Evolutionary conservation across 805 yeast species (phyloP), one percentile per base, ranked within the genome.

Genomic region (Tetrapisispora arboricola): DNA sequence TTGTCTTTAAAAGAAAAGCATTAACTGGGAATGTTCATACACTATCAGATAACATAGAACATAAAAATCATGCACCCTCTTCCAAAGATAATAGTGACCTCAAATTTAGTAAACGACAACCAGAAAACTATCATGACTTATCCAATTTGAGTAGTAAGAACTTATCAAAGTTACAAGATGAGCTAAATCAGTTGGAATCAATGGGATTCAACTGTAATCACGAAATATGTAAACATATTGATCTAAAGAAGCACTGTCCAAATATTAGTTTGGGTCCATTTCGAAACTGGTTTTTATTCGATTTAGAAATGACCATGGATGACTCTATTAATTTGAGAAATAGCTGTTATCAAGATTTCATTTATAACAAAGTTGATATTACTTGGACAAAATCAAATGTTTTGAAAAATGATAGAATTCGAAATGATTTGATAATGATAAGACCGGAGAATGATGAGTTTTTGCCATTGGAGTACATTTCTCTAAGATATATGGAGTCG

Each of bases 241-340:
- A 50, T 41, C 25, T n/a, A 10, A 21, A 36, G 7, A 13, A 47
- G n/a, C 37, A 38, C 15, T 28, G 6, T n/a, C 8, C 18, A 21
- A 21, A n/a, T 4, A 7, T n/a, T 8, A 32, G 24, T 21, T 12
- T 34, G 19, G 27, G 22, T 9, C 16, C 42, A 31, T 43, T 48
- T 8, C 47, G 58, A 21, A 31, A 45, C n/a, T 57, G 60, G 58
- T 51, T 60, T 19, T 45, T 61, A 15, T 59, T 60, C 36, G 66
- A 61, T 15, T 38, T 61, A 31, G 66, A 61, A 39, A 49, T 60
- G 55, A 44, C 51, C 13, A 44, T 34, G 8, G 49, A 47, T 36
- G 49, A 44, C 12, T 29, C 26, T 11, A 47, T 48, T 46, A 60
- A 58, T 41, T 45, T 59, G 11, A 50, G 66, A 38, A 53, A 53